Percentiles rank a stretch among this genome's conserved stretches.
These are phyloP conservation scores for Aspergillus homomorphus DNA, from an alignment of 495 filamentous ascomycete species.

Conservation along the genomic window DNA sequence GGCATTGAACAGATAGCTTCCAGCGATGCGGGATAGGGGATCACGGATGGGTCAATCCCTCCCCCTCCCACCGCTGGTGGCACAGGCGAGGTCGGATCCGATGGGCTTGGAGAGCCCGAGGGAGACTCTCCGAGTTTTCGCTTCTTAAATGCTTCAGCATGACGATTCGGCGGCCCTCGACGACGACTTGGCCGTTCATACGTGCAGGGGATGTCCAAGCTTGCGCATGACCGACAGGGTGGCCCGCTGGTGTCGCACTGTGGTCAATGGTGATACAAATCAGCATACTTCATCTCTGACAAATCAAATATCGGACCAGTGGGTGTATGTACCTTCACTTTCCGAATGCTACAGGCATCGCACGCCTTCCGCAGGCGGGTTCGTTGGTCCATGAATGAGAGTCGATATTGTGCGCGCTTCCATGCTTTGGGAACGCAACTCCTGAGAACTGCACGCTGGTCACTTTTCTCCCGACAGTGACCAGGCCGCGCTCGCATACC, in stretches of 20 bases:
- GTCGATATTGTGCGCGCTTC: conserved; percentile 20
- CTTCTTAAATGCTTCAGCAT: conserved; percentile 78
- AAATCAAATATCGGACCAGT: neutral
- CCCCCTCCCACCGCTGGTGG: conserved; percentile 22
- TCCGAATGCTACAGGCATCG: conserved; percentile 80
- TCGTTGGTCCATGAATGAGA: conserved; percentile 40
- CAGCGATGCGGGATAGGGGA: conserved; percentile 41
- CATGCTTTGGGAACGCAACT: conserved; percentile 21
- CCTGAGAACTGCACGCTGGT: conserved; percentile 9
- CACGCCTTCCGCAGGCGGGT: conserved; percentile 71
- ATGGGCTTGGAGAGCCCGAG: conserved; percentile 27
- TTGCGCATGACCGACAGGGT: conserved; percentile 75
- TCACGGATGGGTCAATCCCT: conserved; percentile 23
- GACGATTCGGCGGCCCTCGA: conserved; percentile 80
- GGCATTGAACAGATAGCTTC: conserved; percentile 73
- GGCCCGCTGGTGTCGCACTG: conserved; percentile 79
- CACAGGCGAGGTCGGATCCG: conserved; percentile 22
- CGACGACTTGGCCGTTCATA: conserved; percentile 74
- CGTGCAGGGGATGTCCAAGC: conserved; percentile 79
- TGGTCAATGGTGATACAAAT: neutral
- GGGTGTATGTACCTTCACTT: conserved; percentile 64
- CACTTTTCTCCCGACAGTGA: conserved; percentile 6
- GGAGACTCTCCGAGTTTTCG: conserved; percentile 49
- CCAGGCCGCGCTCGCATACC: conserved; percentile 10
- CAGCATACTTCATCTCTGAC: neutral